Base-by-base conservation (phyloP, 139 green algal species). In the Coelastrella sp. region DNA sequence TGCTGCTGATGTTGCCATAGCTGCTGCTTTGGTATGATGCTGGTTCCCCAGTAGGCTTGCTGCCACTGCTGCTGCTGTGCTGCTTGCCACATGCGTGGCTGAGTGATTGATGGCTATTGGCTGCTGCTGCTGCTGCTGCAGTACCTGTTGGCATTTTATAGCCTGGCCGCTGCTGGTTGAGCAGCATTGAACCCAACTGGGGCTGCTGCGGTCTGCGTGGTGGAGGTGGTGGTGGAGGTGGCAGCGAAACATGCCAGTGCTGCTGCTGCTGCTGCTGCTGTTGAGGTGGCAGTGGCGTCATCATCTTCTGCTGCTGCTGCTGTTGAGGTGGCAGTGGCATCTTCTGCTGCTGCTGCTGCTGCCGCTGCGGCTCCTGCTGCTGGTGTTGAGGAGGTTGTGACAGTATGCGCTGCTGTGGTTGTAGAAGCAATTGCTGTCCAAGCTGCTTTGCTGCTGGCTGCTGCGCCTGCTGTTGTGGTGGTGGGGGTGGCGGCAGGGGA, bases 331-430 rank as follows among this genome's bases (percentile, higher is more conserved):
- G 63, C 27, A 17, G 63, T 24, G 24, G 11, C 72, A 14, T 8
- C 12, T 60, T 63, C 3, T 24, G 74, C 85, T 85, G 75, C 87
- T 78, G 57, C 87, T 85, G 84, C 68, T 61, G 56, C 72, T 84
- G 78, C 35, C 82, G 63, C 65, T 91, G 78, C 27, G 59, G 9
- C 15, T 19, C 6, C 17, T 20, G 25, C 75, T n/a, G 58, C 56
- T 35, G 60, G 25, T 63, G 83, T 14, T 22, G 49, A 14, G 24
- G 35, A 4, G 61, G 19, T 49, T 63, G n/a, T 19, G 17, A 35
- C 87, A 57, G 15, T 49, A 6, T 6, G 17, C 78, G 75, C 87
- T 68, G 60, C 84, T 81, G 68, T 25, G 20, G 17, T 60, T 11
- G 84, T 66, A 7, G 84, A 25, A 56, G 82, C 22, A 7, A 20